phyloP scores from a whole-genome alignment of 768 basidiomycete species.

The Kwoniella dendrophila region DNA sequence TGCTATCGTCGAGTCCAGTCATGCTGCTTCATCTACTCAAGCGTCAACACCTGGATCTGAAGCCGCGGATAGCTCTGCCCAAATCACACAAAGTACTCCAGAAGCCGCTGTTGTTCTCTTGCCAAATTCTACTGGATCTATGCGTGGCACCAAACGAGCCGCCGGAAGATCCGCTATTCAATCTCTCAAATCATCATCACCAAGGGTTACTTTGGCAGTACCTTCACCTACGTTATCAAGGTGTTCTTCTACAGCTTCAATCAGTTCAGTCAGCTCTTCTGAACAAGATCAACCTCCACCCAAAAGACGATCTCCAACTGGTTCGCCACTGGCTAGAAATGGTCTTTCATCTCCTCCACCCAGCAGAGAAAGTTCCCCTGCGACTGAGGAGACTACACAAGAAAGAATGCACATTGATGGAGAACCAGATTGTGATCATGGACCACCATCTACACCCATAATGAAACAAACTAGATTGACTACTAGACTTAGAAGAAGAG shows the following conservation, averaged over 20 bases:
- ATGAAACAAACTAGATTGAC: background rate
- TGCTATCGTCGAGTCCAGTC: background rate
- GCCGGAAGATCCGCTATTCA: conserved; percentile 19
- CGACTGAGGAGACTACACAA: background rate
- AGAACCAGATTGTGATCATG: background rate
- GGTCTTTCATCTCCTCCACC: conserved; percentile 44
- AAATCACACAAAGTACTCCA: background rate
- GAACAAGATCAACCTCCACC: conserved; percentile 34
- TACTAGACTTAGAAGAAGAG: conserved; percentile 11
- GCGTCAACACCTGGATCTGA: too few relatives aligned
- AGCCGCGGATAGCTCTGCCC: too few relatives aligned
- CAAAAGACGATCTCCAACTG: conserved; percentile 25
- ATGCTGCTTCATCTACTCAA: too few relatives aligned
- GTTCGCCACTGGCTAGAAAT: conserved; percentile 10
- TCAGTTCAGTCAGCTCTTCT: conserved; percentile 17
- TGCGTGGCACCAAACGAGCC: conserved; percentile 41
- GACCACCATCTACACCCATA: conserved; percentile 7
- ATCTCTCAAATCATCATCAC: conserved; percentile 11
- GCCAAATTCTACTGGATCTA: conserved; percentile 5
- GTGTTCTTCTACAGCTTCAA: conserved; percentile 27
- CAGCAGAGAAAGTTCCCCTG: conserved; percentile 30
- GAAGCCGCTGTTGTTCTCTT: background rate
- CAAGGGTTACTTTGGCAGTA: conserved; percentile 16
- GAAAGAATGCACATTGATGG: conserved; percentile 5
- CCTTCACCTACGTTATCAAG: conserved; percentile 13